A percentile compares a stretch with the other conserved stretches of the same genome.
Conservation (phyloP, 108 stramenopile genomes). For the Cyclostephanos tholiformis region DNA sequence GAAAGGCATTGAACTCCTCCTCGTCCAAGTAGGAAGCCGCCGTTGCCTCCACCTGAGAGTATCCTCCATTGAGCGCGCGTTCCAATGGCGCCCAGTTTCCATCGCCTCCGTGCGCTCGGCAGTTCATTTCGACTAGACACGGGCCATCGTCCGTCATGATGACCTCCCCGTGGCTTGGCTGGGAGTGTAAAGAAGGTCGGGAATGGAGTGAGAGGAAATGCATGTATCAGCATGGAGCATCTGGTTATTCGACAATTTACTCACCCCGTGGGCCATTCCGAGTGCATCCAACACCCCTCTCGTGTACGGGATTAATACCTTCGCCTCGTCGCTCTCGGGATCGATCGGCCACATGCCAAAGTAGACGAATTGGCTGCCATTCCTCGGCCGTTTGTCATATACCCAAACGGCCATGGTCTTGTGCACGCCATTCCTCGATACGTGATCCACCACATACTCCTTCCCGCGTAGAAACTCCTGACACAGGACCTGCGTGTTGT, state of each 20-base stretch:
- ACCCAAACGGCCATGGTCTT: slow-evolving; percentile 92
- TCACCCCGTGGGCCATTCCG: slow-evolving; percentile 58
- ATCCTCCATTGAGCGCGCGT: slow-evolving; percentile 69
- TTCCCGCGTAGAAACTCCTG: slow-evolving; percentile 89
- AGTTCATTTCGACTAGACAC: slow-evolving; percentile 94
- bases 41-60: slow-evolving; percentile 78
- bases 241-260: background rate
- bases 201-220: slow-evolving; percentile 8
- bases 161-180: slow-evolving; percentile 77
- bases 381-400: slow-evolving; percentile 88
- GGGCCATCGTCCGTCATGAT: slow-evolving; percentile 84
- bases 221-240: background rate
- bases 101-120: slow-evolving; percentile 94
- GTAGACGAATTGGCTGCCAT: slow-evolving; percentile 81
- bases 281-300: slow-evolving; percentile 82
- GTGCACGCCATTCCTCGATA: slow-evolving; percentile 85
- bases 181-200: background rate
- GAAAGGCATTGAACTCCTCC: slow-evolving; percentile 53
- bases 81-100: slow-evolving; percentile 88
- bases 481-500: slow-evolving; percentile 81
- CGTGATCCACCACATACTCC: slow-evolving; percentile 93
- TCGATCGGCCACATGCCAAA: slow-evolving; percentile 59
- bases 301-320: slow-evolving; percentile 84
- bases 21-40: slow-evolving; percentile 85
- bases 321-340: slow-evolving; percentile 75